Conservation (phyloP, 345 rosid species). For the Linum tenue region DNA sequence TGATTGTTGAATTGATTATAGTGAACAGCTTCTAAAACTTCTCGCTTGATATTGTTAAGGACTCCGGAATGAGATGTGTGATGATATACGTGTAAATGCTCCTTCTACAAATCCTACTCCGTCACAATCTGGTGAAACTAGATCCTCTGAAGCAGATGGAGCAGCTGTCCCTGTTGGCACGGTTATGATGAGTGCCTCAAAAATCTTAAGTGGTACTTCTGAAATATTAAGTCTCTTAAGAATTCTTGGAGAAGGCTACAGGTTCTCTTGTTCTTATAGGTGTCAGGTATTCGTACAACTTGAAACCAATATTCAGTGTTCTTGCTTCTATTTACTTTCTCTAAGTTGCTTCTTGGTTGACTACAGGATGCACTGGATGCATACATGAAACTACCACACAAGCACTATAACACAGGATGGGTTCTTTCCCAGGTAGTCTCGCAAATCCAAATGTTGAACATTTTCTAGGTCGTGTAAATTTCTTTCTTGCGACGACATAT, state of each 20-base stretch:
- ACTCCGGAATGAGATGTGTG: constrained; percentile 53
- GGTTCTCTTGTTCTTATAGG: constrained; percentile 73
- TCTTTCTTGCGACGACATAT: background rate
- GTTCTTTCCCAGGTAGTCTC: constrained; percentile 81
- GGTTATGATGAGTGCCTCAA: constrained; percentile 35
- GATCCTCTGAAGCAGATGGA: constrained; percentile 57
- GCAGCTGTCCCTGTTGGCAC: constrained; percentile 40
- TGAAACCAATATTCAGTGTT: constrained; percentile 7
- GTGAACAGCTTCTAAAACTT: constrained; percentile 6
- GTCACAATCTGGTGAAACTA: constrained; percentile 38
- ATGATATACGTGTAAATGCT: constrained; percentile 60
- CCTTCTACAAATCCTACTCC: constrained; percentile 43
- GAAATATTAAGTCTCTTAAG: constrained; percentile 75
- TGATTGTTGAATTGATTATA: constrained; percentile 7
- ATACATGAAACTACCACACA: constrained; percentile 67
- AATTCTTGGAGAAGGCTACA: constrained; percentile 84
- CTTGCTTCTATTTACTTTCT: constrained; percentile 17
- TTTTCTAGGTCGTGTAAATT: background rate
- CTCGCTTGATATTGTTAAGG: constrained; percentile 37
- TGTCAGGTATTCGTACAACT: constrained; percentile 53
- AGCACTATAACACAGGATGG: constrained; percentile 93
- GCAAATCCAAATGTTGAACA: background rate
- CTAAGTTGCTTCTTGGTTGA: constrained; percentile 21
- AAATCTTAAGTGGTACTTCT: constrained; percentile 48
- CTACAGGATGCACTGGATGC: constrained; percentile 76